Percentiles rank a stretch among this genome's conserved stretches.
Evolutionary conservation across 805 yeast genomes (phyloP).

Genomic region (Maudiozyma barnettii): DNA sequence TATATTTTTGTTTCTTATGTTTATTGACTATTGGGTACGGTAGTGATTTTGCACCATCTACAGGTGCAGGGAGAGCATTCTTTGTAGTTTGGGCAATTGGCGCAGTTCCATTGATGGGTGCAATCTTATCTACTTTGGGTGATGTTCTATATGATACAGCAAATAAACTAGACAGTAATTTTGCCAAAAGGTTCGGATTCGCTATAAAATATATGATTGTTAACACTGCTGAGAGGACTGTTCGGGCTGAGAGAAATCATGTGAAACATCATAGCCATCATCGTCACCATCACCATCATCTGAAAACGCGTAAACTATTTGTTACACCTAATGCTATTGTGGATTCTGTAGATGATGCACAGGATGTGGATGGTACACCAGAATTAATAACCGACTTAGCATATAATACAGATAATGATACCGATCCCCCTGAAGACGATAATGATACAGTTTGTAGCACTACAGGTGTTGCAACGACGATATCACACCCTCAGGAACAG

Average conservation of each 20-base stretch:
- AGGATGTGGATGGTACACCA: conserved; percentile 3
- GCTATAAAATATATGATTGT: conserved; percentile 9
- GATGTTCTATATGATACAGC: conserved; percentile 33
- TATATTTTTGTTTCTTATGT: conserved; percentile 72
- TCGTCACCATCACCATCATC: background rate
- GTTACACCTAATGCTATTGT: background rate
- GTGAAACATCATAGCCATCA: background rate
- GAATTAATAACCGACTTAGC: background rate
- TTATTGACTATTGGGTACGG: conserved; percentile 83
- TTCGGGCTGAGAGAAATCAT: background rate
- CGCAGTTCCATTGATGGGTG: conserved; percentile 84
- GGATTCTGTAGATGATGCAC: conserved; percentile 4
- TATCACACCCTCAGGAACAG: too few relatives aligned
- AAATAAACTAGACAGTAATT: conserved; percentile 12
- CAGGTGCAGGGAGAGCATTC: conserved; percentile 59
- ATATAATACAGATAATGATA: background rate
- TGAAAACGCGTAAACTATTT: background rate
- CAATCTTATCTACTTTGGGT: conserved; percentile 61
- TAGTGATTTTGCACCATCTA: conserved; percentile 59
- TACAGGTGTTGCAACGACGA: background rate
- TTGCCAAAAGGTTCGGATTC: conserved; percentile 10
- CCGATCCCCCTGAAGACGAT: background rate
- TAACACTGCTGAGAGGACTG: background rate
- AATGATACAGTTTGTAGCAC: background rate
- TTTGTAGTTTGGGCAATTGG: conserved; percentile 73